Evolutionary conservation across 495 filamentous ascomycete genomes (phyloP).

Genomic region (Penicillium ucsense): DNA sequence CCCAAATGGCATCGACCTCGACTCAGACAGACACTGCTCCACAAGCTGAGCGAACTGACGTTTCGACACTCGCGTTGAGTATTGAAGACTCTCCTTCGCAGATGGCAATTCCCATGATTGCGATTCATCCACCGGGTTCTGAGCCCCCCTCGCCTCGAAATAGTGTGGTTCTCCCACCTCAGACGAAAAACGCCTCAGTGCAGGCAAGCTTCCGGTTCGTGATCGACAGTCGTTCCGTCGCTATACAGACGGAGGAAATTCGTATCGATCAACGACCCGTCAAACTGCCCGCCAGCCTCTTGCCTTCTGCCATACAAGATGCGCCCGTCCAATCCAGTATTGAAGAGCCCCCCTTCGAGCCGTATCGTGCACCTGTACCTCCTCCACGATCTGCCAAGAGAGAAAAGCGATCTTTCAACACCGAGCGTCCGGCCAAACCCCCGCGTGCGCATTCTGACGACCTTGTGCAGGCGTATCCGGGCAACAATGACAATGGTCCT

Average conservation of each 20-base stretch:
- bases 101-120: slow-evolving; percentile 49
- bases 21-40: slow-evolving; percentile 57
- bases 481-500: slow-evolving; percentile 76
- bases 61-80: slow-evolving; percentile 8
- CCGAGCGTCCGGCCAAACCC: slow-evolving; percentile 9
- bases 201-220: slow-evolving; percentile 37
- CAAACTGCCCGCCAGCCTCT: slow-evolving; percentile 66
- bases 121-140: slow-evolving; percentile 55
- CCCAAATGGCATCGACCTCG: slow-evolving; percentile 43
- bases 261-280: slow-evolving; percentile 62
- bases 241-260: slow-evolving; percentile 85
- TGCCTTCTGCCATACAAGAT: slow-evolving; percentile 53
- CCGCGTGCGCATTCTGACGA: slow-evolving; percentile 21
- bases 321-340: slow-evolving; percentile 17
- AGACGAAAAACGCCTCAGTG: slow-evolving; percentile 50
- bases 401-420: slow-evolving; percentile 7
- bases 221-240: slow-evolving; percentile 36
- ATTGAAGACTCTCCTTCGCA: slow-evolving; percentile 13
- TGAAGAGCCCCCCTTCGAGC: slow-evolving; percentile 16
- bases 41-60: slow-evolving; percentile 4
- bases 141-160: slow-evolving; percentile 54
- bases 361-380: slow-evolving; percentile 26
- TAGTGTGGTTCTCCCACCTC: slow-evolving; percentile 52
- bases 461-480: slow-evolving; percentile 60
- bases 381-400: slow-evolving; percentile 25